Conservation (phyloP, 192 early-diverging fungal genomes). For the Dispira simplex region DNA sequence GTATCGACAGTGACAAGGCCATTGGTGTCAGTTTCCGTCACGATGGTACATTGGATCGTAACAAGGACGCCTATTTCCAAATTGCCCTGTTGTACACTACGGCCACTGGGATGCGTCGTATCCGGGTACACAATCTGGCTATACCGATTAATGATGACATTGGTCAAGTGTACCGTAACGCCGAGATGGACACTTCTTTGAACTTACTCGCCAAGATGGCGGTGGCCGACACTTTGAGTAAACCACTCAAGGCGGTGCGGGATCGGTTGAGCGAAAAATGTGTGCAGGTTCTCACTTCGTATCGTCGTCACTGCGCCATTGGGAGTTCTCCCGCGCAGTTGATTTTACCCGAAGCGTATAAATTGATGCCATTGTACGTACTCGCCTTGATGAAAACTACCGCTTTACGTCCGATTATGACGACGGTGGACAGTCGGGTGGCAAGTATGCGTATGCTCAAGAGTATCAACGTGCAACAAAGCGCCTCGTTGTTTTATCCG, state of each 20-base stretch:
- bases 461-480: constrained; percentile 52
- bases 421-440: constrained; percentile 69
- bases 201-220: constrained; percentile 74
- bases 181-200: constrained; percentile 84
- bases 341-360: constrained; percentile 92
- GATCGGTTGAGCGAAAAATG: constrained; percentile 76
- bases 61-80: constrained; percentile 72
- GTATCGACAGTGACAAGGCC: constrained; percentile 70
- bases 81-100: constrained; percentile 92
- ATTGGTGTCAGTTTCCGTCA: constrained; percentile 71
- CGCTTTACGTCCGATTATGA: constrained; percentile 56
- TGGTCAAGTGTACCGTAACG: constrained; percentile 71
- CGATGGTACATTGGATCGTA: constrained; percentile 81
- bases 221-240: constrained; percentile 49
- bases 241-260: constrained; percentile 51
- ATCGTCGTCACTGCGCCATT: constrained; percentile 82
- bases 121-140: constrained; percentile 81
- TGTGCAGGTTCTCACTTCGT: constrained; percentile 75
- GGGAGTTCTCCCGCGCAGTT: constrained; percentile 83
- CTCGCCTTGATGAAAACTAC: constrained; percentile 71
- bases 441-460: constrained; percentile 66
- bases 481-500: constrained; percentile 74
- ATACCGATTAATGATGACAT: constrained; percentile 57
- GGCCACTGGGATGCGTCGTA: constrained; percentile 66
- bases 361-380: constrained; percentile 78